Percentiles rank a stretch among this genome's conserved stretches.
Conservation (phyloP, 164 flowering plant genomes). For the Nelumbo lutea region DNA sequence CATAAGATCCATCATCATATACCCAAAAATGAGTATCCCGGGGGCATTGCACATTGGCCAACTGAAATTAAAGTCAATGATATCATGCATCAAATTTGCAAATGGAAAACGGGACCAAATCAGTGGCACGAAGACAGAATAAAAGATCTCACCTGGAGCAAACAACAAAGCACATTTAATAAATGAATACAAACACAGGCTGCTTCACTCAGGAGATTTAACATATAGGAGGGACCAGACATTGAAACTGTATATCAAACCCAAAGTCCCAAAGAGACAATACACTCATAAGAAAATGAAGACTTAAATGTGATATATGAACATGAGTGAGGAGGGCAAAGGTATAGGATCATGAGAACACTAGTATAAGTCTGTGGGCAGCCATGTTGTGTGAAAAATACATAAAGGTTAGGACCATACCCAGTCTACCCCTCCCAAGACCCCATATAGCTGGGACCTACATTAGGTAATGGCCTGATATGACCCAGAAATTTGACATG, state of each 20-base stretch:
- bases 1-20: conserved; percentile 41
- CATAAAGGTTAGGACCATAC: no score
- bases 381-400: no score
- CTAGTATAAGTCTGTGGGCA: no score
- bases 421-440: no score
- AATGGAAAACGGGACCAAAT: not conserved
- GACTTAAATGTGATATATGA: no score
- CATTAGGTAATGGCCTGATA: no score
- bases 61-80: conserved; percentile 17
- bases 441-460: no score
- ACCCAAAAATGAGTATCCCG: conserved; percentile 43
- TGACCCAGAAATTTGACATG: no score
- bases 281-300: no score
- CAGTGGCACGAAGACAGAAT: not conserved
- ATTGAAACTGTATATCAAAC: not conserved
- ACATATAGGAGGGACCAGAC: not conserved
- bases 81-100: not conserved
- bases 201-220: not conserved
- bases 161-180: not conserved
- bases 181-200: not conserved
- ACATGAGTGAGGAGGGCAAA: no score
- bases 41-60: conserved; percentile 41
- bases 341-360: no score
- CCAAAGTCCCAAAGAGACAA: no score
- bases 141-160: not conserved